A percentile compares a stretch with the other conserved stretches of the same genome.
Evolutionary conservation across 2,329 filamentous ascomycete genomes (phyloP).

Genomic region (Venturia aucupariae): DNA sequence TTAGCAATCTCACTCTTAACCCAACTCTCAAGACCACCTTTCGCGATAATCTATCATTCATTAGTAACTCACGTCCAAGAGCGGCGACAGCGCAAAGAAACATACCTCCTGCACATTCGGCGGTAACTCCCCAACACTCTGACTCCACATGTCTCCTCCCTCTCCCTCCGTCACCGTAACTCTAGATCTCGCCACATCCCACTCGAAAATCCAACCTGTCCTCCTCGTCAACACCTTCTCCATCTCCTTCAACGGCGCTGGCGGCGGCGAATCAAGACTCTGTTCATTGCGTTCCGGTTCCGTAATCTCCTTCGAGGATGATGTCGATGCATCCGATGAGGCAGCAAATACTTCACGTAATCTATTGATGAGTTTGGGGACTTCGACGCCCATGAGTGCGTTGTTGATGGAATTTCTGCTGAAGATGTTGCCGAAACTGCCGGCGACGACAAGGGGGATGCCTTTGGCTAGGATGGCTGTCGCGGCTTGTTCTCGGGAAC

Average conservation of each 20-base stretch:
- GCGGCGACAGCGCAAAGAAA: neutral
- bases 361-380: conserved; percentile 56
- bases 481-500: conserved; percentile 75
- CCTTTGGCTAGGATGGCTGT: conserved; percentile 75
- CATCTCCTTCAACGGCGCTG: conserved; percentile 29
- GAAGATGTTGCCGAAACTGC: conserved; percentile 81
- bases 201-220: conserved; percentile 74
- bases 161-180: conserved; percentile 61
- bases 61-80: neutral
- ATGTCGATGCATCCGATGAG: neutral
- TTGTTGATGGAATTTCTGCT: conserved; percentile 69
- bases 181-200: conserved; percentile 67
- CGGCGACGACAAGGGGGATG: conserved; percentile 71
- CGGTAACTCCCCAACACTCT: conserved; percentile 75
- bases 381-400: conserved; percentile 61
- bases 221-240: conserved; percentile 56
- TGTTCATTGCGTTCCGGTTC: conserved; percentile 45
- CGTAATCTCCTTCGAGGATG: conserved; percentile 1
- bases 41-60: conserved; percentile 24
- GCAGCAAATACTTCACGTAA: conserved; percentile 52
- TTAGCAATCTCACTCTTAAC: conserved; percentile 57
- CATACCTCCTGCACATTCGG: conserved; percentile 63
- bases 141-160: conserved; percentile 58
- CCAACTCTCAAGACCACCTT: conserved; percentile 69
- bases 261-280: conserved; percentile 40